phyloP scores from a whole-genome alignment of 2,329 filamentous ascomycete genomes.

The Exophiala spinifera region DNA sequence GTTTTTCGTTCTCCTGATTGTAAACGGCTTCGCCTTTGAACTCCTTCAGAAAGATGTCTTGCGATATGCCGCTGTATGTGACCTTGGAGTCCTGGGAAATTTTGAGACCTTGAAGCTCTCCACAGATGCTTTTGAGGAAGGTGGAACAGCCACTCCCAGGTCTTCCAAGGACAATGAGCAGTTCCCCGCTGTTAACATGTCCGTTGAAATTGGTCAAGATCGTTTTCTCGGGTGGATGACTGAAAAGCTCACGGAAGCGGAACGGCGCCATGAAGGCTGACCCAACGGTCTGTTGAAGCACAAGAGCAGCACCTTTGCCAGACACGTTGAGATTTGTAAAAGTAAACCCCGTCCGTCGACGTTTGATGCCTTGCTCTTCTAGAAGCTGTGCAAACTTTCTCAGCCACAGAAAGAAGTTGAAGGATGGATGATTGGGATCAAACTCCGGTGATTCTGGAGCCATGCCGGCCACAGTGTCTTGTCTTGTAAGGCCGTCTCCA shows the following conservation, averaged over 20 bases:
- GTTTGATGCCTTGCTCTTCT: conserved; percentile 16
- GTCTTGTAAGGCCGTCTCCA: conserved; percentile 10
- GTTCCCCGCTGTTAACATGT: conserved; percentile 49
- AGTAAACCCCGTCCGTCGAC: conserved; percentile 50
- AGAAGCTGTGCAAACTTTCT: conserved; percentile 22
- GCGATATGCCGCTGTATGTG: conserved; percentile 69
- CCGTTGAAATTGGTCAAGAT: conserved; percentile 56
- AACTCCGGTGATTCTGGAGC: conserved; percentile 19
- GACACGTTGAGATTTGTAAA: conserved; percentile 65
- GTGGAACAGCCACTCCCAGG: conserved; percentile 72
- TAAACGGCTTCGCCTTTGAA: conserved; percentile 54
- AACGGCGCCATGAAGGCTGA: conserved; percentile 59
- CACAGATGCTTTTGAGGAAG: conserved; percentile 77
- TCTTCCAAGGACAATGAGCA: conserved; percentile 66
- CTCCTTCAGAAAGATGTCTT: conserved; percentile 50
- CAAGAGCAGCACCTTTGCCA: conserved; percentile 61
- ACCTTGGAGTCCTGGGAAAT: conserved; percentile 68
- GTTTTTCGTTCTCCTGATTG: conserved; percentile 54
- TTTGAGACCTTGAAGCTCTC: conserved; percentile 76
- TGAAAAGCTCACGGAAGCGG: conserved; percentile 55
- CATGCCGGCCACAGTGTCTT: conserved; percentile 26
- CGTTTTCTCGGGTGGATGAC: conserved; percentile 51
- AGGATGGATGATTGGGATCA: conserved; percentile 20
- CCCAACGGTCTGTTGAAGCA: conserved; percentile 65
- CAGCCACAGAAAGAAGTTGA: conserved; percentile 25